Base-by-base conservation (phyloP, 1,139 yeast genomes). In the Suhomyces terraborum region DNA sequence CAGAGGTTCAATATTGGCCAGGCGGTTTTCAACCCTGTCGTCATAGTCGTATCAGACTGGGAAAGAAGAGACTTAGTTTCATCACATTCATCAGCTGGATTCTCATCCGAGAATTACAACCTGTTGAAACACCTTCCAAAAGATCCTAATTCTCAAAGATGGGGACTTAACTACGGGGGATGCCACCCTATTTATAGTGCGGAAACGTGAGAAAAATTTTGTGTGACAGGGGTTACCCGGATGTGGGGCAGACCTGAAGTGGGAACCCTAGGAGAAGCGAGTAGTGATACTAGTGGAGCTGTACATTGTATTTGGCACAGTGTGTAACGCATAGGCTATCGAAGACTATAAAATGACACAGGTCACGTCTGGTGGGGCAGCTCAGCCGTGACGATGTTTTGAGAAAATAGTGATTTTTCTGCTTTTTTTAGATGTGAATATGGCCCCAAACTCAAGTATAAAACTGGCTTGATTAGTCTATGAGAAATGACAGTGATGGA, bases 1-100 rank as follows among this genome's bases (percentile, higher is more conserved):
- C 59, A 59, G 64, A 51, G 62, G 60, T 50, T 58, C 54, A 56
- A 56, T 55, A 54, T 56, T 58, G 59, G 54, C 54, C 54, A 64
- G 67, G 77, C 84, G 67, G 69, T 80, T 82, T 70, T 79, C 80
- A 75, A 64, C 79, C 82, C 81, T 81, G 84, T 83, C 88, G 83
- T 81, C 91, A 83, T 77, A 79, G 88, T 83, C 91, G 88, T 77
- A 66, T 79, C 84, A 77, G 88, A 75, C 82, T 76, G 80, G 84
- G 87, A 82, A 81, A 84, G 86, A 81, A 80, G 82, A 63, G 64
- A 77, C 82, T 76, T 75, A 73, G 51, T 66, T 66, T 79, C 84
- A 77, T 79, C 84, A 79, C 63, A 48, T 61, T 59, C 60, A 46
- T 18, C 31, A 27, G 35, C 33, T 24, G 23, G 19, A 31, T 16